These are phyloP conservation scores for Collybiopsis luxurians DNA, from an alignment of 768 basidiomycete species.

Conservation along the genomic window DNA sequence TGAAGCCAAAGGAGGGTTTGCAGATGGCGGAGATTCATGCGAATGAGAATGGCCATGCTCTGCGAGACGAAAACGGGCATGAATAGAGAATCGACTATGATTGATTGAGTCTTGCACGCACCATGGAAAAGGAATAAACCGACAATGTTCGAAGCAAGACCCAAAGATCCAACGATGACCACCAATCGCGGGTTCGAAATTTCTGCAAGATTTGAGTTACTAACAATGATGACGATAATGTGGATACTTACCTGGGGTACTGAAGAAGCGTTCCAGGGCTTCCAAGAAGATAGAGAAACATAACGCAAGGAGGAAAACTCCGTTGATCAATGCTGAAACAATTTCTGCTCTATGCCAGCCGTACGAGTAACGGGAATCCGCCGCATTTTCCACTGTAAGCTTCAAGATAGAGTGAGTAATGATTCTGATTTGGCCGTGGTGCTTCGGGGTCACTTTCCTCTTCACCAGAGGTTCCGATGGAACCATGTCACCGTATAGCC, in stretches of 20 bases:
- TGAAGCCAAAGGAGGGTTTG: constrained; percentile 12
- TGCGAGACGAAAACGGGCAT: constrained; percentile 20
- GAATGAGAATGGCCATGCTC: constrained; percentile 68
- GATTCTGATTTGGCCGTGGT: too few relatives aligned
- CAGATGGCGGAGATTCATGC: constrained; percentile 29
- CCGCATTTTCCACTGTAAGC: constrained; percentile 60
- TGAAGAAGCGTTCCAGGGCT: constrained; percentile 88
- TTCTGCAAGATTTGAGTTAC: constrained; percentile 43
- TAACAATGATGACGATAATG: constrained; percentile 1
- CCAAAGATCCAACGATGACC: constrained; percentile 86
- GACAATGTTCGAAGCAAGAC: constrained; percentile 87
- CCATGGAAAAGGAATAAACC: constrained; percentile 96
- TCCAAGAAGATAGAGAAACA: constrained; percentile 96
- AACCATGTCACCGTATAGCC: too few relatives aligned
- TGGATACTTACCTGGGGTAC: constrained; percentile 59
- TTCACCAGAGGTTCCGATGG: too few relatives aligned
- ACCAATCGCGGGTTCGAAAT: constrained; percentile 87
- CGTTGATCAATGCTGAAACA: constrained; percentile 91
- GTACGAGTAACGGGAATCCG: constrained; percentile 84
- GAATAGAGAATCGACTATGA: constrained; percentile 1
- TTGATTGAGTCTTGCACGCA: constrained; percentile 28
- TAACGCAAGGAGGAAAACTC: constrained; percentile 88
- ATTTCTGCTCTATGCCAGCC: constrained; percentile 99
- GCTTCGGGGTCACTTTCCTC: neutral
- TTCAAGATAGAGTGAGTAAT: constrained; percentile 27